Evolutionary conservation across 2,329 filamentous ascomycete genomes (phyloP).

Genomic region (Curvularia lunata): DNA sequence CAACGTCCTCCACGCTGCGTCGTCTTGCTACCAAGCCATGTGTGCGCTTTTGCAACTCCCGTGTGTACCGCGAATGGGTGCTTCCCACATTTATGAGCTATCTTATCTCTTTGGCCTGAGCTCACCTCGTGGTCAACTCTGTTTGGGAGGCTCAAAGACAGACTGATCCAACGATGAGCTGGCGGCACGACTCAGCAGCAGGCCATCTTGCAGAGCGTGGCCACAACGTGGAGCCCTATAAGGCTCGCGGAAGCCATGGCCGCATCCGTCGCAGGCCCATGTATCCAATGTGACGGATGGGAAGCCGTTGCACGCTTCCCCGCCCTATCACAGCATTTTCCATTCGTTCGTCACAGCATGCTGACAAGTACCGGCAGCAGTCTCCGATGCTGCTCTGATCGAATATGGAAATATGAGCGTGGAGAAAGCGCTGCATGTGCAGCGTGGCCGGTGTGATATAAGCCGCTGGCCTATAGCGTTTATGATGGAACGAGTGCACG

Average conservation of each 20-base stretch:
- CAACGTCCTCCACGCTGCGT: slow-evolving; percentile 3
- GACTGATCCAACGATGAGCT: slow-evolving; percentile 26
- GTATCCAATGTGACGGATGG: slow-evolving; percentile 16
- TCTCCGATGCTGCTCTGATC: slow-evolving; percentile 10
- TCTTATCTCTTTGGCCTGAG: slow-evolving; percentile 15
- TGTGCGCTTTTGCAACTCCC: neutral
- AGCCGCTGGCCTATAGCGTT: neutral
- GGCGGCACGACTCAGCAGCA: slow-evolving; percentile 23
- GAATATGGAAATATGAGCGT: slow-evolving; percentile 6
- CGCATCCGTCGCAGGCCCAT: slow-evolving; percentile 18
- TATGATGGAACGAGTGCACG: slow-evolving; percentile 20
- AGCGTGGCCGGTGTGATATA: slow-evolving; percentile 1
- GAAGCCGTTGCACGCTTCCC: slow-evolving; percentile 8
- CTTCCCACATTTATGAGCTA: neutral
- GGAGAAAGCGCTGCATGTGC: slow-evolving; percentile 6
- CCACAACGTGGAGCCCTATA: slow-evolving; percentile 11
- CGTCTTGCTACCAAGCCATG: slow-evolving; percentile 1
- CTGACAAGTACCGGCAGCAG: slow-evolving; percentile 32
- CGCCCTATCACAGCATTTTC: slow-evolving; percentile 10
- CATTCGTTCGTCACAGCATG: slow-evolving; percentile 25
- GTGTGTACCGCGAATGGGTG: slow-evolving; percentile 2
- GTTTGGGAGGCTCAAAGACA: slow-evolving; percentile 18
- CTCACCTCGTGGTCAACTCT: slow-evolving; percentile 22
- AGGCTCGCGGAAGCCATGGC: slow-evolving; percentile 14
- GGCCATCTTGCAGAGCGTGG: slow-evolving; percentile 7